Conservation (phyloP, 2,329 filamentous ascomycete species). For the Colletotrichum karsti region DNA sequence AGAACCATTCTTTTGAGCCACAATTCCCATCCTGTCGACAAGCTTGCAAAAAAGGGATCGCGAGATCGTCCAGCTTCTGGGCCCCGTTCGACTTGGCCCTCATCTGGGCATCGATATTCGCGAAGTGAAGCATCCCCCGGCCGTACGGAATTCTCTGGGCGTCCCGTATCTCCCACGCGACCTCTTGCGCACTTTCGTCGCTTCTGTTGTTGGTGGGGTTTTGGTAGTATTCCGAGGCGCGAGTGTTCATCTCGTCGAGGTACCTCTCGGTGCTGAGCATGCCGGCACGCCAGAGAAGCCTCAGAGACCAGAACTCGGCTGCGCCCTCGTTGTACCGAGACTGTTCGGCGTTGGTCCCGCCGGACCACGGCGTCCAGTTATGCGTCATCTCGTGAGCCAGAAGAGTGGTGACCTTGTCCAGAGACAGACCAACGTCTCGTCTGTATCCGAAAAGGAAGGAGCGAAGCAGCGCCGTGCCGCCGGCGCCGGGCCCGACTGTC, state of each 20-base stretch:
- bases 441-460: constrained; percentile 14
- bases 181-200: neutral
- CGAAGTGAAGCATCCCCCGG: constrained; percentile 1
- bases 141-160: constrained; percentile 1
- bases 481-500: neutral
- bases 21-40: neutral
- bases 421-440: neutral
- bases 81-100: neutral
- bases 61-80: neutral
- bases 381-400: constrained; percentile 9
- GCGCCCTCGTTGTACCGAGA: constrained; percentile 13
- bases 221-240: neutral
- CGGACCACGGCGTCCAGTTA: neutral
- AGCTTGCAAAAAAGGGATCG: neutral
- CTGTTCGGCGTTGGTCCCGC: neutral
- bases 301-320: constrained; percentile 14
- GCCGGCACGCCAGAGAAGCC: neutral
- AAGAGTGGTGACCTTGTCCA: neutral
- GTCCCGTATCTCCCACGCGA: neutral
- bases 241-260: neutral
- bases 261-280: neutral
- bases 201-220: neutral
- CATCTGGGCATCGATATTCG: neutral
- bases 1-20: constrained; percentile 1
- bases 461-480: neutral